Evolutionary conservation across 2,329 filamentous ascomycete genomes (phyloP), one percentile per base, ranked within the genome.

Genomic region (Alternaria angustiovoidea): DNA sequence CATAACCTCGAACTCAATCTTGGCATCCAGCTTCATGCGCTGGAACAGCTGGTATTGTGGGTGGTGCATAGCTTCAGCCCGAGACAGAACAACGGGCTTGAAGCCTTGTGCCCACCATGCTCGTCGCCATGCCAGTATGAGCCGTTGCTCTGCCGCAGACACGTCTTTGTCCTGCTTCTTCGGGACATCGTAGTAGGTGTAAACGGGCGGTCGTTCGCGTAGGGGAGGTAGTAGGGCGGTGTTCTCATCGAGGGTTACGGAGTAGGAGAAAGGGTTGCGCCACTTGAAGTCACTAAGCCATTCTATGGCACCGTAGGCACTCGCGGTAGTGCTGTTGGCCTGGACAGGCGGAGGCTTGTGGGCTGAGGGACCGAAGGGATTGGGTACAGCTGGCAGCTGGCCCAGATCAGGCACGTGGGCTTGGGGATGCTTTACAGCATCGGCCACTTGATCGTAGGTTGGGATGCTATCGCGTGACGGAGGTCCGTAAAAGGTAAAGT

Each of bases 81-180:
- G 86, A 51, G 91, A 89, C 57, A 98, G 80, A 41, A 98, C 91
- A 7, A 95, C 84, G 0, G 95, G 94, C 63, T 85, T 88, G 80
- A 98, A 97, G 11, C 94, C 95, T 71, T 96, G 89, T 0, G 94
- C 93, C 92, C 93, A 98, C 93, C 94, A 98, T 3, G 94, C 94
- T 46, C 93, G 87, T 61, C 94, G 87, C 95, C 95, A 98, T 54
- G 91, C 90, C 58, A 96, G 82, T 49, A 98, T 84, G 60, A 98
- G 81, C 59, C 89, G 86, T 72, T 90, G 90, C 75, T 97, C 92
- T 4, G 92, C 91, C 61, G 91, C 86, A 68, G 87, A 87, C 51
- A 87, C 85, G 18, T 86, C 85, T 49, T 86, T 83, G 32, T 90
- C 86, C 77, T 89, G 89, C 70, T 84, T 84, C 62, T 83, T 77